Evolutionary conservation across 2,329 filamentous ascomycete genomes (phyloP).

Genomic region (Botrytis fragariae): DNA sequence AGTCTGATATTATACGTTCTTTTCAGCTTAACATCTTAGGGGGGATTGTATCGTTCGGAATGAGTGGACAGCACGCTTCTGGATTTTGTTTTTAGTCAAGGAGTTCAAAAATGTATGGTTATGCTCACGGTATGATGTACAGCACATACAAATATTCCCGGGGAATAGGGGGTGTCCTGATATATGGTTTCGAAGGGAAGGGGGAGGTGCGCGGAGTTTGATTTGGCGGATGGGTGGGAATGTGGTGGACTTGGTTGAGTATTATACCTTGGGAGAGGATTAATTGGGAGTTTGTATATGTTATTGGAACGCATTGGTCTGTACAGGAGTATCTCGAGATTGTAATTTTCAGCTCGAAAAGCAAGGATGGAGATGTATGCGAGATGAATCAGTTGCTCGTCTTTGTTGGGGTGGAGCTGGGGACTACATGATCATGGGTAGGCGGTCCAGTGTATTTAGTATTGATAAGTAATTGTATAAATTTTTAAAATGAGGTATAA

Average conservation of each 20-base stretch:
- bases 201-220: neutral
- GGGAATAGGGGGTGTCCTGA: neutral
- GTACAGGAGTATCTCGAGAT: neutral
- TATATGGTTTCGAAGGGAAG: neutral
- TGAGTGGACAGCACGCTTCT: neutral
- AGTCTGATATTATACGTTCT: neutral
- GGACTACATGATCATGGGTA: neutral
- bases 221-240: neutral
- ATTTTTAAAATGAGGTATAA: neutral
- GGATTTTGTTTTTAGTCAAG: neutral
- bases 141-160: neutral
- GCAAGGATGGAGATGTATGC: neutral
- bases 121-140: neutral
- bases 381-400: neutral
- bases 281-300: neutral
- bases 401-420: neutral
- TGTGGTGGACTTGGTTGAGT: neutral
- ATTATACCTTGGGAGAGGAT: neutral
- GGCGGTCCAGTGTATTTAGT: neutral
- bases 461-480: neutral
- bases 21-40: neutral
- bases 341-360: neutral
- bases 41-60: neutral
- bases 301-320: neutral
- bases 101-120: constrained; percentile 5